Conservation (phyloP, 495 filamentous ascomycete genomes). For the Poronia punctata region DNA sequence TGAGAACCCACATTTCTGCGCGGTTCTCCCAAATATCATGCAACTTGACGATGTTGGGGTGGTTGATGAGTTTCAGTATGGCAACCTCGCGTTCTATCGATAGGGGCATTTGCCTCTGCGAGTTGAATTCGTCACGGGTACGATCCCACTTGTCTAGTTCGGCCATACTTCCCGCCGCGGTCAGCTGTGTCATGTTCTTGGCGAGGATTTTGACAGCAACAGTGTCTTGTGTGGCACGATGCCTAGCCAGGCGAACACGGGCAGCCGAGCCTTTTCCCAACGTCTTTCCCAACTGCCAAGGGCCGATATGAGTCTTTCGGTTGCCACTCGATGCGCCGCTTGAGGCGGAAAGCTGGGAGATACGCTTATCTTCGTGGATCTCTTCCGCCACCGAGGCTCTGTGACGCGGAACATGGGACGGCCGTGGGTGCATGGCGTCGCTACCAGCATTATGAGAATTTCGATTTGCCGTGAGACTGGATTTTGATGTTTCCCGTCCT, state of each 20-base stretch:
- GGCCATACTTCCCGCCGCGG: constrained; percentile 68
- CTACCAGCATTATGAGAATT: constrained; percentile 7
- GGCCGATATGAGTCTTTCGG: constrained; percentile 72
- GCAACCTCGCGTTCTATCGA: constrained; percentile 88
- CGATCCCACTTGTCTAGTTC: constrained; percentile 54
- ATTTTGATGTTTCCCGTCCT: background rate
- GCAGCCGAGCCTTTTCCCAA: constrained; percentile 81
- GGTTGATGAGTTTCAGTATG: constrained; percentile 92
- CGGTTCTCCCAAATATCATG: constrained; percentile 96
- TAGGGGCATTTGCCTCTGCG: constrained; percentile 65
- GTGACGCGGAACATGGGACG: background rate
- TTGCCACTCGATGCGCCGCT: constrained; percentile 53
- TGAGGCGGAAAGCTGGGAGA: constrained; percentile 68
- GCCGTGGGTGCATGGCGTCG: constrained; percentile 8
- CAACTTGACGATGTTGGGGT: constrained; percentile 84
- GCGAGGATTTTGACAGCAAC: constrained; percentile 93
- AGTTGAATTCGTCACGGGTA: constrained; percentile 40
- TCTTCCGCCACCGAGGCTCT: constrained; percentile 41
- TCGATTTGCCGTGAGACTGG: constrained; percentile 13
- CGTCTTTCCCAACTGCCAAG: constrained; percentile 84
- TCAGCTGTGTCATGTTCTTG: constrained; percentile 62
- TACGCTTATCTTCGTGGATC: constrained; percentile 51
- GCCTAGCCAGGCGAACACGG: constrained; percentile 72
- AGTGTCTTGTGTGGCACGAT: constrained; percentile 62
- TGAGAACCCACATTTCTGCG: constrained; percentile 69